Evolutionary conservation across 2,329 filamentous ascomycete species (phyloP), one percentile per base, ranked within the genome.

Genomic region (Talaromyces verruculosus): DNA sequence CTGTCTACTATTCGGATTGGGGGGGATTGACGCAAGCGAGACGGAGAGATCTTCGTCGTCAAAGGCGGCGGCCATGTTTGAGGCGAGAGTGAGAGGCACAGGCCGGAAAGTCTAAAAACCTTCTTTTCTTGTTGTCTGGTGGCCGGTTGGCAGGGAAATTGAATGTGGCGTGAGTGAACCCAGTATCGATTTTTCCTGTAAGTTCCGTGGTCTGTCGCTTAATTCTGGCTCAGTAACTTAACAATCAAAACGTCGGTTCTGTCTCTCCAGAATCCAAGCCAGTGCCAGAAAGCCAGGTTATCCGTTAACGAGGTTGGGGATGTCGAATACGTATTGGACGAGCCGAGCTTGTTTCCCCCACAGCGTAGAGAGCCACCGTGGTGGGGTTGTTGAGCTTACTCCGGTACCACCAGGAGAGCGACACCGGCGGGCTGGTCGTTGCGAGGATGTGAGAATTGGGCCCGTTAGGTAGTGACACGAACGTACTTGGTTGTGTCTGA

Each of bases 21-120:
- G 72, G 63, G 74, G 73, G 68, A 72, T 70, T 63, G 75, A 66
- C 63, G 74, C 71, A 70, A 92, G 83, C 72, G 89, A 90, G 77
- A 93, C 91, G 79, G 90, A 91, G 70, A 93, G 88, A 81, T 93
- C 91, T 82, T 92, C 91, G 78, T 93, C 90, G 76, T 93, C 90
- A 78, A 91, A 91, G 72, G 77, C 76, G 67, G 77, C 76, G 65
- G 77, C 77, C 77, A 79, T 79, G 63, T 63, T 66, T 22, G 57
- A 30, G 22, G 45, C 30, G 35, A 39, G 41, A 33, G 28, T 5
- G 28, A 35, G 33, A 35, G 65, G 39, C 47, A 51, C 58, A 17
- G 45, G 15, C 49, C 39, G 64, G 37, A 55, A 47, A 47, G 30
- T 33, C 60, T 37, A 35, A 37, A 57, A 57, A 15, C 53, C n/a